Base-by-base conservation (phyloP, 306 rosid genomes). In the Aeschynomene evenia region DNA sequence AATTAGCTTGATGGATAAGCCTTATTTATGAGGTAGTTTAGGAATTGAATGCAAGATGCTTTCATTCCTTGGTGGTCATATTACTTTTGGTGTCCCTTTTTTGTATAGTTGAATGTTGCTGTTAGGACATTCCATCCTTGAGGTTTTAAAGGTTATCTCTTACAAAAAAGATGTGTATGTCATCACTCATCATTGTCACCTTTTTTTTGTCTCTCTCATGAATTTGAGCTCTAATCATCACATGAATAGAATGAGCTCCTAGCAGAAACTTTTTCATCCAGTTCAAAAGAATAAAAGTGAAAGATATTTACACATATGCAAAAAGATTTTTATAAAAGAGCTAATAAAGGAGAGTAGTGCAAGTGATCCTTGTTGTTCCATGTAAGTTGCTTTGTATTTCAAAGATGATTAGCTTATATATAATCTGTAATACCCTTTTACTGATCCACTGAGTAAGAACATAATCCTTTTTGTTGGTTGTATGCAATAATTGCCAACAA, bases 71-170 rank as follows among this genome's bases (percentile, higher is more conserved):
- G 74, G 77, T 51, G 46, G 29, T 54, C 71, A 61, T 33, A 39
- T 22, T n/a, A n/a, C n/a, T n/a, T 59, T 72, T 48, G 61, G 16
- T 56, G 64, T 67, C 57, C 20, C 42, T 60, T 54, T 66, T 43
- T 28, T 28, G n/a, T 73, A 48, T 59, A 55, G 77, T 73, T 75
- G 66, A 69, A 24, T 76, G 74, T 68, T 77, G 70, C 72, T 83
- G 39, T 49, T n/a, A 43, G 71, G 84, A 78, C 88, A 80, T 86
- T 82, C 86, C 48, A 66, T 78, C 59, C 59, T 52, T 69, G 74
- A 74, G 64, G 24, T 67, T 78, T n/a, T 63, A 48, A 71, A 76
- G 24, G 20, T 51, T 82, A 55, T 15, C 22, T 65, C 59, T 66
- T 66, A 15, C 59, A 63, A 70, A 58, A 63, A 70, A 58, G 78